These are phyloP conservation scores for Tephrocybe sp. DNA, from an alignment of 768 basidiomycete genomes.

Conservation along the genomic window DNA sequence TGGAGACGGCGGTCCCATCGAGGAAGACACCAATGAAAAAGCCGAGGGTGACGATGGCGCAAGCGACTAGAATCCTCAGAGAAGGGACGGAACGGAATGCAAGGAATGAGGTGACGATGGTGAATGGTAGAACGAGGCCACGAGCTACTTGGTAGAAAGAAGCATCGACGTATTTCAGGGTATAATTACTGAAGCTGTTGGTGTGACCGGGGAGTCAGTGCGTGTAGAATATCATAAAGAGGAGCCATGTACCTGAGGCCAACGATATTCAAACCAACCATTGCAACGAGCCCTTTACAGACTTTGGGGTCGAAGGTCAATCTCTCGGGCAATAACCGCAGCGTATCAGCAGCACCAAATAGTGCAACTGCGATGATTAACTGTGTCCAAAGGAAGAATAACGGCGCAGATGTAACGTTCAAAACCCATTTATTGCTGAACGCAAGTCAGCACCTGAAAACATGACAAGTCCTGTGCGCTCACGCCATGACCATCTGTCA, in stretches of 20 bases:
- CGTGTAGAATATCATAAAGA: no score
- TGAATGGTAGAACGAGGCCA: constrained; percentile 91
- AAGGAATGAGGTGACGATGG: constrained; percentile 81
- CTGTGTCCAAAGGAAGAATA: constrained; percentile 86
- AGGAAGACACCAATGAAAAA: constrained; percentile 89
- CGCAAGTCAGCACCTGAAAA: background rate
- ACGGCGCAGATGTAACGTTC: constrained; percentile 65
- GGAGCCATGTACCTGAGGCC: constrained; percentile 68
- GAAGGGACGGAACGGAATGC: constrained; percentile 78
- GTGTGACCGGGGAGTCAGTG: no score
- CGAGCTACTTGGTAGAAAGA: constrained; percentile 96
- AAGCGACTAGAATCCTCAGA: constrained; percentile 67
- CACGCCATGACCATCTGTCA: constrained; percentile 90
- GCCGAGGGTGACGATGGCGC: constrained; percentile 82
- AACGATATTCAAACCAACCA: constrained; percentile 74
- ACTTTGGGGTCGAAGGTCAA: constrained; percentile 61
- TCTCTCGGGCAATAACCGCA: constrained; percentile 66
- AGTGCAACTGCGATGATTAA: constrained; percentile 76
- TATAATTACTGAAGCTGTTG: constrained; percentile 81
- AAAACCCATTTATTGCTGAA: constrained; percentile 90
- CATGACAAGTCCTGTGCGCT: constrained; percentile 9
- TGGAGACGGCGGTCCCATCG: constrained; percentile 57
- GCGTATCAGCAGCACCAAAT: constrained; percentile 59
- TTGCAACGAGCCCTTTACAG: constrained; percentile 71
- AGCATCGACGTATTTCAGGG: constrained; percentile 90